Percentiles rank a stretch among this genome's conserved stretches.
These are phyloP conservation scores for Verruconis gallopava DNA, from an alignment of 2,329 filamentous ascomycete genomes.

Conservation along the genomic window DNA sequence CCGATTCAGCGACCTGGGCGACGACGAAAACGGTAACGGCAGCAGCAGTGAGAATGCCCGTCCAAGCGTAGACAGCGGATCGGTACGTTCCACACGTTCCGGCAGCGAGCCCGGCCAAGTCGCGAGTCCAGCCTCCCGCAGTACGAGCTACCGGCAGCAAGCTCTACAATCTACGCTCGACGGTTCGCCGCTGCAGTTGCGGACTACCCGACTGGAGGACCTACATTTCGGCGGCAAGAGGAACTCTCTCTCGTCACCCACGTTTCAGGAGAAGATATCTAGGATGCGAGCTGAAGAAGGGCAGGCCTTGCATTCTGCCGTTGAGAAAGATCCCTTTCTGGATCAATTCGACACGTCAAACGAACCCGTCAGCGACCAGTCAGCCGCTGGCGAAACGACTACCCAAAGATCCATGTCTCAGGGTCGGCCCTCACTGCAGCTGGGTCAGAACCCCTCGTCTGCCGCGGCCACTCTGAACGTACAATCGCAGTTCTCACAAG, in stretches of 20 bases:
- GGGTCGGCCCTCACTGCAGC: background rate
- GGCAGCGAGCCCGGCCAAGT: background rate
- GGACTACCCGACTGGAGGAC: background rate
- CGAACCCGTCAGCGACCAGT: background rate
- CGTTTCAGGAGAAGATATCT: constrained; percentile 20
- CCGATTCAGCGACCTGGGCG: constrained; percentile 25
- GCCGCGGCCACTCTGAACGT: background rate
- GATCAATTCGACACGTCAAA: background rate
- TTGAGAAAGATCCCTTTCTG: constrained; percentile 14
- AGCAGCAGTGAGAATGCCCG: constrained; percentile 27
- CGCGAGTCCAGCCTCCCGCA: background rate
- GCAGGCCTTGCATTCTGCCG: constrained; percentile 33
- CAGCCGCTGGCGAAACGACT: background rate
- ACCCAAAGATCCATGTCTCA: background rate
- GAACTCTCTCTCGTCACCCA: constrained; percentile 2
- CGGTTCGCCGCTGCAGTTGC: background rate
- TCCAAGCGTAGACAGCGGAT: constrained; percentile 12
- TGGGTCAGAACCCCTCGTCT: background rate
- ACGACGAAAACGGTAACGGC: constrained; percentile 12
- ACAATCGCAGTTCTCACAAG: background rate
- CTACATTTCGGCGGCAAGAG: background rate
- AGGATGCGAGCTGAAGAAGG: constrained; percentile 42
- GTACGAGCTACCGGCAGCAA: constrained; percentile 1
- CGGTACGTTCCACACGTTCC: background rate
- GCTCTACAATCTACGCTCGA: background rate